These are phyloP conservation scores for Ophiostoma montium DNA, from an alignment of 2,329 filamentous ascomycete species.

Conservation along the genomic window DNA sequence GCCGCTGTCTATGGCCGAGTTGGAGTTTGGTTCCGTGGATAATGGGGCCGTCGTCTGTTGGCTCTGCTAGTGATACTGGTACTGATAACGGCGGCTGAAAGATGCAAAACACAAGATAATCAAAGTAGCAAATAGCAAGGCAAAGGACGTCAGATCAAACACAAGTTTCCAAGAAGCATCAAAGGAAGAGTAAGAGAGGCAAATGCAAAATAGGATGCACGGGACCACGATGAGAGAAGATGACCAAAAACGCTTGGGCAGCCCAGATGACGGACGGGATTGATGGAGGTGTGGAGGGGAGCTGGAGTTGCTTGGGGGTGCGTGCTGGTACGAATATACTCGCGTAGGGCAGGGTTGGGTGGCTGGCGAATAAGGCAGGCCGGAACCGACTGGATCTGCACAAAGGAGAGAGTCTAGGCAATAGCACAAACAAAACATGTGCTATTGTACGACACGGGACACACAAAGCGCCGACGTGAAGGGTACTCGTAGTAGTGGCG, in stretches of 20 bases:
- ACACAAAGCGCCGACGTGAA: neutral
- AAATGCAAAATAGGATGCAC: conserved; percentile 4
- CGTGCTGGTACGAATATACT: too few relatives aligned
- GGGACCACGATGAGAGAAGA: conserved; percentile 5
- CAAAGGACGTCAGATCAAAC: neutral
- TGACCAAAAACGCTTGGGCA: neutral
- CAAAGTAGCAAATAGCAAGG: too few relatives aligned
- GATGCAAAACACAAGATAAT: neutral
- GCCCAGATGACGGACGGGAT: neutral
- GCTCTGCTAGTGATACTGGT: too few relatives aligned
- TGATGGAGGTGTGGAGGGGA: neutral
- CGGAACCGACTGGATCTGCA: neutral
- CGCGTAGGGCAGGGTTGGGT: conserved; percentile 2
- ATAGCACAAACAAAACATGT: neutral
- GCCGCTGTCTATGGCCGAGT: too few relatives aligned
- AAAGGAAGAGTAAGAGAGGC: neutral
- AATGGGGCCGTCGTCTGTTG: too few relatives aligned
- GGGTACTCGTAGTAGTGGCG: neutral
- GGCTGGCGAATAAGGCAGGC: conserved; percentile 1
- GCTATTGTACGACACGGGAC: neutral
- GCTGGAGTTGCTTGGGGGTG: neutral
- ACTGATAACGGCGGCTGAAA: neutral
- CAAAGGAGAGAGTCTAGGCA: neutral
- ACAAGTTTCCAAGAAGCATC: too few relatives aligned
- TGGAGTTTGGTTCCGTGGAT: too few relatives aligned